Percentiles rank a stretch among this genome's conserved stretches.
Conservation (phyloP, 768 basidiomycete species). For the Suillus subluteus region DNA sequence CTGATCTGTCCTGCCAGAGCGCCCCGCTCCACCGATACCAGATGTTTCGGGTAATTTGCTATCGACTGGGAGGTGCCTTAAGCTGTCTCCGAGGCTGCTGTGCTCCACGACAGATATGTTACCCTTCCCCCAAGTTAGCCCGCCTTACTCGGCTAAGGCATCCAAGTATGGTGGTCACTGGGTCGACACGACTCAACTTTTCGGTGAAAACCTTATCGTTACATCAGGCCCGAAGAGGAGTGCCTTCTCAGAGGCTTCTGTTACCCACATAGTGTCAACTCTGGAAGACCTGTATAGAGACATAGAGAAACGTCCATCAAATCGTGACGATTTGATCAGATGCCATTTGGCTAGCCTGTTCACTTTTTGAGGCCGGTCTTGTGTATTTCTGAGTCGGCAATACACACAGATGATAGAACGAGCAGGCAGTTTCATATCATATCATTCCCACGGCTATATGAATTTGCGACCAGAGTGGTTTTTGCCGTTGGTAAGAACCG, state of each 20-base stretch:
- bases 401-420: not conserved
- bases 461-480: slow-evolving; percentile 33
- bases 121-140: slow-evolving; percentile 6
- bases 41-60: not conserved
- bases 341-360: slow-evolving; percentile 17
- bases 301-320: slow-evolving; percentile 13
- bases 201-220: slow-evolving; percentile 18
- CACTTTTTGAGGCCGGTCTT: slow-evolving; percentile 12
- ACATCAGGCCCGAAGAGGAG: slow-evolving; percentile 18
- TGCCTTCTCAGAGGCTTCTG: slow-evolving; percentile 14
- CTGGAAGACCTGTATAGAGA: slow-evolving; percentile 23
- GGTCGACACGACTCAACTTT: not conserved
- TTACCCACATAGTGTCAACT: slow-evolving; percentile 10
- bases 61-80: not conserved
- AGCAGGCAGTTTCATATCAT: slow-evolving; percentile 12
- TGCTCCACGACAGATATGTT: not conserved
- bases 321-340: slow-evolving; percentile 19
- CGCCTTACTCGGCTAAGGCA: slow-evolving; percentile 7
- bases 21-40: not conserved
- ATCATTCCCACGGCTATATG: slow-evolving; percentile 22
- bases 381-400: not conserved
- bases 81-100: not conserved
- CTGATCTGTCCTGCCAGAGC: too few relatives aligned
- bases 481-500: slow-evolving; percentile 11
- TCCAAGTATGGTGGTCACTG: not conserved